Conservation (phyloP, 2,329 filamentous ascomycete genomes). For the Stagonosporopsis tanaceti region DNA sequence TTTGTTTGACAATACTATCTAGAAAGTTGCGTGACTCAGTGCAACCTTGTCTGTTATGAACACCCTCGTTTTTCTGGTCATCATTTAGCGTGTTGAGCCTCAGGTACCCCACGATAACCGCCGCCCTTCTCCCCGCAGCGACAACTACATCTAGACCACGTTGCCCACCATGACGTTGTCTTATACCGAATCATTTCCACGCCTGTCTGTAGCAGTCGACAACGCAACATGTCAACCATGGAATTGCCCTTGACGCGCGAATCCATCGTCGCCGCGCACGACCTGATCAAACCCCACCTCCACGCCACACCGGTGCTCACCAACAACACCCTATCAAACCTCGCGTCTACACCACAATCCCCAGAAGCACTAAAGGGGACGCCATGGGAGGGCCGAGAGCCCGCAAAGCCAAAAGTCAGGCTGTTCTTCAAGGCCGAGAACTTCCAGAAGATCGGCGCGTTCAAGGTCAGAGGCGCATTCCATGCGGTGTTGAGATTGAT, state of each 20-base stretch:
- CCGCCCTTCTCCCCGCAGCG: constrained; percentile 14
- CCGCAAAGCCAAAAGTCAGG: constrained; percentile 70
- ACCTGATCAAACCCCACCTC: constrained; percentile 76
- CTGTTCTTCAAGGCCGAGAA: constrained; percentile 98
- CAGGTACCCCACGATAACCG: constrained; percentile 11
- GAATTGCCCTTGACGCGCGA: constrained; percentile 72
- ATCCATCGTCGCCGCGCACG: constrained; percentile 76
- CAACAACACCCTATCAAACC: constrained; percentile 73
- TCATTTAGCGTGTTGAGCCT: not conserved
- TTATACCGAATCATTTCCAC: not conserved
- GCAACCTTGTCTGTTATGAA: not conserved
- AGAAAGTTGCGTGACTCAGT: not conserved
- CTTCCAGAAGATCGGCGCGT: constrained; percentile 86
- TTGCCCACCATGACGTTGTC: constrained; percentile 16
- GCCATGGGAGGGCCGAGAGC: constrained; percentile 63
- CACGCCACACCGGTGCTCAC: constrained; percentile 87
- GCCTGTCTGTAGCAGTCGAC: not conserved
- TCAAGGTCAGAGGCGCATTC: constrained; percentile 91
- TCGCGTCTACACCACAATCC: constrained; percentile 77
- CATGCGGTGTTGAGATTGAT: constrained; percentile 79
- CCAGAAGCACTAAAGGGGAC: constrained; percentile 63
- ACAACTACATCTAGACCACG: constrained; percentile 5
- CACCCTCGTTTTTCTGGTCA: constrained; percentile 6
- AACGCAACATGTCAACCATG: constrained; percentile 7
- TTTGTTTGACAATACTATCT: not conserved